Conservation (phyloP, 1,284 basidiomycete species). For the Trichosporon faecale region DNA sequence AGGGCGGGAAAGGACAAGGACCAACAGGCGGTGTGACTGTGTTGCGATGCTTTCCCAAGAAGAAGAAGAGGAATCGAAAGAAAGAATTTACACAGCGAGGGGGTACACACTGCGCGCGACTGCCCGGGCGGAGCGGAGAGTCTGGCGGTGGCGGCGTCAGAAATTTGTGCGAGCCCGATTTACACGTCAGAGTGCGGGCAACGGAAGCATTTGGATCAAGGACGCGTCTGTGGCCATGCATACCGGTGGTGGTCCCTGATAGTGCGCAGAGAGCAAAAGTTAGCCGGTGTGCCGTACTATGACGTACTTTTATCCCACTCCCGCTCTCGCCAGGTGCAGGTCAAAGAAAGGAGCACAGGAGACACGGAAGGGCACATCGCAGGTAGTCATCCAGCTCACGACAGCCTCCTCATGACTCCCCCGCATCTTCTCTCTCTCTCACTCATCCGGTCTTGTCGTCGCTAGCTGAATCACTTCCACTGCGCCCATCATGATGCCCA, state of each 20-base stretch:
- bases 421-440: background rate
- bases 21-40: slow-evolving; percentile 20
- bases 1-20: slow-evolving; percentile 22
- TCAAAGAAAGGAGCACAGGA: background rate
- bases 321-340: background rate
- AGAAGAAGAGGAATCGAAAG: slow-evolving; percentile 20
- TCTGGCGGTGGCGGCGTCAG: background rate
- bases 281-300: background rate
- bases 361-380: background rate
- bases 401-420: background rate
- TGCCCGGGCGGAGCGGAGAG: background rate
- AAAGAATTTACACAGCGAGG: slow-evolving; percentile 15
- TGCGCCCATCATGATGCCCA: slow-evolving; percentile 9
- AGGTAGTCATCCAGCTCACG: background rate
- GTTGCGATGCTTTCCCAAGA: slow-evolving; percentile 26
- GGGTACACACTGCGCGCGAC: background rate
- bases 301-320: background rate
- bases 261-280: background rate
- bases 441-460: background rate
- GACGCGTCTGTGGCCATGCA: background rate
- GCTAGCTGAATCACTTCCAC: background rate
- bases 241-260: background rate
- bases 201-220: background rate
- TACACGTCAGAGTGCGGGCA: background rate
- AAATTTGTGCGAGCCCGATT: background rate